A percentile compares a stretch with the other conserved stretches of the same genome.
phyloP scores from a whole-genome alignment of 768 basidiomycete species.

The Lentinula aciculospora region DNA sequence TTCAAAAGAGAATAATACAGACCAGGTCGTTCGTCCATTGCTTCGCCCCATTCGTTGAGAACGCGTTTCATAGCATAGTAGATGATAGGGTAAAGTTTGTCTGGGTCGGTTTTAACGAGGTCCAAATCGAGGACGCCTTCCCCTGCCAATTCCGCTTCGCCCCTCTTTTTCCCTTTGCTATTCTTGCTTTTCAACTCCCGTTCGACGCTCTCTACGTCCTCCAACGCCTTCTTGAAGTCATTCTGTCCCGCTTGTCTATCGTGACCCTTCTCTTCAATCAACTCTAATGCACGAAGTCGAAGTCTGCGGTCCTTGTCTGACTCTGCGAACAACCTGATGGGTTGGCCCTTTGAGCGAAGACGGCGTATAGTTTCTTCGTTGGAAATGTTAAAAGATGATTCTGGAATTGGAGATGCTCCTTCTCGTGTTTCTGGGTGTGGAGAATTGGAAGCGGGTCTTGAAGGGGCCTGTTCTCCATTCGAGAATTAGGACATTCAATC shows the following conservation, averaged over 20 bases:
- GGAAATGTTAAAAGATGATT: slow-evolving; percentile 78
- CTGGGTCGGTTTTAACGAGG: slow-evolving; percentile 85
- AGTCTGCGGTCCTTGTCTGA: slow-evolving; percentile 90
- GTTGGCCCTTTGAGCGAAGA: slow-evolving; percentile 87
- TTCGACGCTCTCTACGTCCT: slow-evolving; percentile 81
- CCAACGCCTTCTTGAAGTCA: slow-evolving; percentile 87
- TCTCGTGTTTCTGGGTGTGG: slow-evolving; percentile 27
- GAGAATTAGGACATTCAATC: slow-evolving; percentile 25
- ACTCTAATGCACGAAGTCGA: slow-evolving; percentile 86
- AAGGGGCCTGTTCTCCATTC: slow-evolving; percentile 43
- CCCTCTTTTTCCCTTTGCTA: slow-evolving; percentile 59
- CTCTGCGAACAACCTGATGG: slow-evolving; percentile 92
- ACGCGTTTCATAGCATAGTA: slow-evolving; percentile 92
- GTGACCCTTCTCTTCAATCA: slow-evolving; percentile 87
- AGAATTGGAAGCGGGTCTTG: slow-evolving; percentile 35
- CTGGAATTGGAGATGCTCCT: slow-evolving; percentile 30
- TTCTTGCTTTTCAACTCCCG: slow-evolving; percentile 56
- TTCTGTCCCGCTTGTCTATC: slow-evolving; percentile 84
- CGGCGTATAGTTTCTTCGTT: slow-evolving; percentile 90
- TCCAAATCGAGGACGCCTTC: slow-evolving; percentile 69
- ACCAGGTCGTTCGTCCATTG: slow-evolving; percentile 93
- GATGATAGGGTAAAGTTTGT: slow-evolving; percentile 94
- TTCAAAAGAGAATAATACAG: slow-evolving; percentile 15
- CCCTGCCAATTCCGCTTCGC: slow-evolving; percentile 47
- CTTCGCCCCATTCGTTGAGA: slow-evolving; percentile 94